Percentiles rank a stretch among this genome's conserved stretches.
These are phyloP conservation scores for Candolleomyces eurysporus DNA, from an alignment of 768 basidiomycete genomes.

Conservation along the genomic window DNA sequence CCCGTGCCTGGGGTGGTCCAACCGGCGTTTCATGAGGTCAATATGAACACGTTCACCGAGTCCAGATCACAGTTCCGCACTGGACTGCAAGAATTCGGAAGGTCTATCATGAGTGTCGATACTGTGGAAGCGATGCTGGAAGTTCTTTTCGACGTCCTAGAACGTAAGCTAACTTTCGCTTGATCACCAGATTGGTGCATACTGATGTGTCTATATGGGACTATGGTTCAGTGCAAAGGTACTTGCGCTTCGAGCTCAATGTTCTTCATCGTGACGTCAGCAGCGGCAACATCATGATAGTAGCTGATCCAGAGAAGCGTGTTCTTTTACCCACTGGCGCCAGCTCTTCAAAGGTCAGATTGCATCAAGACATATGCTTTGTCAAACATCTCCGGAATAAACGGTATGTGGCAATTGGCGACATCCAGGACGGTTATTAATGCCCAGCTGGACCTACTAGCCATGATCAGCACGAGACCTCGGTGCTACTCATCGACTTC, in stretches of 20 bases:
- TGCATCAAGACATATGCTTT: background rate
- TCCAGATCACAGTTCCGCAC: background rate
- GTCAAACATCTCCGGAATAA: background rate
- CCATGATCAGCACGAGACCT: background rate
- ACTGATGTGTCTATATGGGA: background rate
- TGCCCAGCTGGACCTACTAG: background rate
- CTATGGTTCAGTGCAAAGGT: background rate
- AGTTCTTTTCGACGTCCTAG: background rate
- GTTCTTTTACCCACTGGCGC: background rate
- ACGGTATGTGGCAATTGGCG: background rate
- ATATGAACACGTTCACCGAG: background rate
- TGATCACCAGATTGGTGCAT: background rate
- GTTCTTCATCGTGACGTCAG: slow-evolving; percentile 5
- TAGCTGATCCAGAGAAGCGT: no score
- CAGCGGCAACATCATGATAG: background rate
- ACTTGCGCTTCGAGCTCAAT: background rate
- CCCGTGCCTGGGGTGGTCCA: background rate
- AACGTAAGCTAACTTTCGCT: background rate
- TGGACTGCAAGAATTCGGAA: background rate
- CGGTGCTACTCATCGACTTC: slow-evolving; percentile 2
- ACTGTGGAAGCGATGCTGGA: background rate
- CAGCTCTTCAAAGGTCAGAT: background rate
- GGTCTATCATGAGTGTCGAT: background rate
- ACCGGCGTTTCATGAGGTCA: background rate
- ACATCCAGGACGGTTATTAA: background rate